Evolutionary conservation across 768 basidiomycete genomes (phyloP).

Genomic region (Phylloporus scabripes): DNA sequence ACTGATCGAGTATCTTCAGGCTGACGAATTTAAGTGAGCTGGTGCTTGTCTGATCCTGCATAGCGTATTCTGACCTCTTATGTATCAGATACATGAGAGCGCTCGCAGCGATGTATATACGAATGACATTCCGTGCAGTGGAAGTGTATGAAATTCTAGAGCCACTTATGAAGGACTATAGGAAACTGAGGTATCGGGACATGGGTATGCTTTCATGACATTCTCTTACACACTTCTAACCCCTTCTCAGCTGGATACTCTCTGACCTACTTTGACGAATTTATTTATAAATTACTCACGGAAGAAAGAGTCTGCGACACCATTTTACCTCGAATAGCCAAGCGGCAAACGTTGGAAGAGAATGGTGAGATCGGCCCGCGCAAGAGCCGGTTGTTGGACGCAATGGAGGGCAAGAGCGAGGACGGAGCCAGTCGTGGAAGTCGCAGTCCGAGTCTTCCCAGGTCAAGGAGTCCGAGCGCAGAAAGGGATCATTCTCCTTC

Average conservation of each 20-base stretch:
- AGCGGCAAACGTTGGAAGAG: constrained; percentile 85
- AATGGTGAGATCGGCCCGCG: constrained; percentile 83
- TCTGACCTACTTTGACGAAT: constrained; percentile 89
- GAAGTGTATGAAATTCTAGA: constrained; percentile 94
- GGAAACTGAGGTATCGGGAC: constrained; percentile 77
- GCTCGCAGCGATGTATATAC: constrained; percentile 87
- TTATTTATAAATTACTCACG: constrained; percentile 72
- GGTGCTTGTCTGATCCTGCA: neutral
- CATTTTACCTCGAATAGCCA: constrained; percentile 85
- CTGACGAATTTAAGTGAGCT: constrained; percentile 98
- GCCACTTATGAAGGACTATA: constrained; percentile 88
- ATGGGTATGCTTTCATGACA: constrained; percentile 53
- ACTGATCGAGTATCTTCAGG: constrained; percentile 86
- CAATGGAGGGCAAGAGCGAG: constrained; percentile 72
- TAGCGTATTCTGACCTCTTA: neutral
- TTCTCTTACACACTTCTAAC: constrained; percentile 1
- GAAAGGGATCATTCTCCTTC: constrained; percentile 34
- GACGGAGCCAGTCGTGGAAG: constrained; percentile 39
- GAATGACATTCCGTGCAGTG: constrained; percentile 86
- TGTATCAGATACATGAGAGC: constrained; percentile 81
- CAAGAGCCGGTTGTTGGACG: constrained; percentile 81
- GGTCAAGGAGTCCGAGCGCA: constrained; percentile 22
- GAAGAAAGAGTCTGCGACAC: constrained; percentile 96
- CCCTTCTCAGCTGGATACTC: constrained; percentile 66
- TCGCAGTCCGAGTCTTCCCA: constrained; percentile 28